Base-by-base conservation (phyloP, 1,284 basidiomycete genomes). In the Heterobasidion irregulare region DNA sequence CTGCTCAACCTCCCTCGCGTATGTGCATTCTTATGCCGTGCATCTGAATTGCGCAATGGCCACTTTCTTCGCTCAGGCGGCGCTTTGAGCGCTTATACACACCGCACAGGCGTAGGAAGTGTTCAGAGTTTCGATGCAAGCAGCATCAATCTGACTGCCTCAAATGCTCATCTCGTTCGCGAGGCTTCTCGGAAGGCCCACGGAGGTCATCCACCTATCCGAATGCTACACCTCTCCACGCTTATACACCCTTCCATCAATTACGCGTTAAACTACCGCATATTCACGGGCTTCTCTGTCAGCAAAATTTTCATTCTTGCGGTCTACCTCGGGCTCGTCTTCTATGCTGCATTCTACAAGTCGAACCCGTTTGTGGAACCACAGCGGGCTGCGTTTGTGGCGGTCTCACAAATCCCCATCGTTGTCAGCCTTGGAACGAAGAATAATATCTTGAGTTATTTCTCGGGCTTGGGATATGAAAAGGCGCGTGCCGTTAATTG, bases 401-500 rank as follows among this genome's bases (percentile, higher is more conserved):
- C 80, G 0, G 66, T 78, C 26, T 80, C 87, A 1, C 87, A 91
- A 64, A 65, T 92, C 9, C 89, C 90, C 0, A 75, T 90, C 51
- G 75, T 89, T 35, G 75, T 89, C 59, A 74, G 80, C 1, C 76
- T 92, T 26, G 83, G 82, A 0, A 77, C 83, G 18, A 93, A 92
- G 75, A 87, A 88, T 64, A 91, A 85, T 60, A 59, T 86, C n/a
- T 64, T 87, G 10, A 80, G 86, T 1, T 71, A 76, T 55, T 64
- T 88, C 10, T 68, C 86, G 52, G 86, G 87, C 6, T 69, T 83
- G 56, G 84, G 86, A 3, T 92, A 92, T 63, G 86, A 91, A 65
- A 84, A 82, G 72, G 86, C 84, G 48, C 38, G 71, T n/a, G 63
- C 59, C 18, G 36, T 34, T 34, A 36, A 13, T 48, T n/a, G 2